phyloP scores from a whole-genome alignment of 768 basidiomycete species.

The Daedalea quercina region DNA sequence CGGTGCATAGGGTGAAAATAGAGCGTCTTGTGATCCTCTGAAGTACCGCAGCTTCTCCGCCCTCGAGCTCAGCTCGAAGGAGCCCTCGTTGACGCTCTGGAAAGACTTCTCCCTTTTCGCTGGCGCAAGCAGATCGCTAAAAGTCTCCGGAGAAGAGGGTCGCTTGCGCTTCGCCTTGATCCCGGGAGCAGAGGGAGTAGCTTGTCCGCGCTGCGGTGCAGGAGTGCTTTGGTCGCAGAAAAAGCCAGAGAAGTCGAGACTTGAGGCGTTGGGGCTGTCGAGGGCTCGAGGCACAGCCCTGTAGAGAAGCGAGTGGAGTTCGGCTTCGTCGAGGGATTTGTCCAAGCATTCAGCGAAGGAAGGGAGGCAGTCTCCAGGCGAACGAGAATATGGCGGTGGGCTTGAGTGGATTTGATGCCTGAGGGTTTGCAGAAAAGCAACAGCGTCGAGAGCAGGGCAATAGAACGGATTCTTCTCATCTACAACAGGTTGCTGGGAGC shows the following conservation, averaged over 20 bases:
- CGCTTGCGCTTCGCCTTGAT: slow-evolving; percentile 26
- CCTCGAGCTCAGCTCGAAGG: slow-evolving; percentile 21
- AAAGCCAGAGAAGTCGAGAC: neutral
- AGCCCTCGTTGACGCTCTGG: slow-evolving; percentile 30
- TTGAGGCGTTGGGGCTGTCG: neutral
- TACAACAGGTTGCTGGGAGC: slow-evolving; percentile 25
- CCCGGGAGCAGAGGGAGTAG: slow-evolving; percentile 2
- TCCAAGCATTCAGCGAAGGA: slow-evolving; percentile 14
- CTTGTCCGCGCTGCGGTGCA: slow-evolving; percentile 1
- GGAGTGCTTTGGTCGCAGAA: neutral
- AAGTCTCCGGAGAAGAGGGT: slow-evolving; percentile 18
- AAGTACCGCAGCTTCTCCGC: slow-evolving; percentile 18
- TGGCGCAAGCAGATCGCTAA: slow-evolving; percentile 37
- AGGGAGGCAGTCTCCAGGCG: slow-evolving; percentile 3
- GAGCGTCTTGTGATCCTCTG: neutral
- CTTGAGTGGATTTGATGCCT: neutral
- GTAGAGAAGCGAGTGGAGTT: slow-evolving; percentile 10
- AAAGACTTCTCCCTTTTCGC: slow-evolving; percentile 39
- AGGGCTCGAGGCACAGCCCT: neutral
- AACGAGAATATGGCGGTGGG: slow-evolving; percentile 5
- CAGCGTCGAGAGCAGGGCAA: slow-evolving; percentile 44
- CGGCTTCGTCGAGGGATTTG: slow-evolving; percentile 13
- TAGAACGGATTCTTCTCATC: slow-evolving; percentile 55
- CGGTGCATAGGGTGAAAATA: neutral
- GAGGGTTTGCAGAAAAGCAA: slow-evolving; percentile 39